phyloP scores from a whole-genome alignment of 352 stramenopile genomes.

The Halophytophthora batemanensis region DNA sequence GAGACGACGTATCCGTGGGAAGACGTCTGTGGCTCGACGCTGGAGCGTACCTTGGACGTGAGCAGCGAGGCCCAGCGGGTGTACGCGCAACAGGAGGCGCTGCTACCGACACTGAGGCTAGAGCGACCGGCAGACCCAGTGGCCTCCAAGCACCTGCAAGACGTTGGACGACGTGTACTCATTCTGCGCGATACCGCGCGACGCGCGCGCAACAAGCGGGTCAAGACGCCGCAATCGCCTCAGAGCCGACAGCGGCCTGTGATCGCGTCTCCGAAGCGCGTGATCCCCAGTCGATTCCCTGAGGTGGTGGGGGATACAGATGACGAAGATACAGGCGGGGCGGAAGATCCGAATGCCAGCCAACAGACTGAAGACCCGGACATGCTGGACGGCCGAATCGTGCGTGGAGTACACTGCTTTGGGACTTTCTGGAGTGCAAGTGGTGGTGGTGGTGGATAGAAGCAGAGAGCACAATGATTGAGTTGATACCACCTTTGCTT shows the following conservation, averaged over 20 bases:
- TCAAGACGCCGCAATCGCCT: constrained; percentile 7
- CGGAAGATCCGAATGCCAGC: constrained; percentile 10
- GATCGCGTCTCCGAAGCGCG: constrained; percentile 28
- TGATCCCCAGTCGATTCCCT: constrained; percentile 51
- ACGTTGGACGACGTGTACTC: constrained; percentile 54
- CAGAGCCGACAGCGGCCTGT: constrained; percentile 1
- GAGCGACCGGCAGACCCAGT: constrained; percentile 38
- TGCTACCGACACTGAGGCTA: constrained; percentile 53
- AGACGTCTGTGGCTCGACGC: constrained; percentile 33
- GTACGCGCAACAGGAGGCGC: constrained; percentile 48
- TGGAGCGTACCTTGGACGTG: constrained; percentile 52
- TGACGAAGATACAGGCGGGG: constrained; percentile 25
- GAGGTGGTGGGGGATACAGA: constrained; percentile 24
- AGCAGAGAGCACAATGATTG: neutral
- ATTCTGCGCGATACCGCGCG: constrained; percentile 51
- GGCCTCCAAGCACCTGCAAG: constrained; percentile 44
- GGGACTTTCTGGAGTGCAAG: neutral
- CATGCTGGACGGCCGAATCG: constrained; percentile 46
- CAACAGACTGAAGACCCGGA: constrained; percentile 19
- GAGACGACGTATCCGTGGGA: constrained; percentile 57
- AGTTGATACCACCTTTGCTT: neutral
- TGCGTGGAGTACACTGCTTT: constrained; percentile 23
- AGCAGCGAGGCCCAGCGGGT: constrained; percentile 52
- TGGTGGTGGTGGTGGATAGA: neutral
- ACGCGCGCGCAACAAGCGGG: constrained; percentile 24